Percentiles rank a stretch among this genome's conserved stretches.
phyloP scores from a whole-genome alignment of 768 basidiomycete species.

The Xerocomus potaroensis region DNA sequence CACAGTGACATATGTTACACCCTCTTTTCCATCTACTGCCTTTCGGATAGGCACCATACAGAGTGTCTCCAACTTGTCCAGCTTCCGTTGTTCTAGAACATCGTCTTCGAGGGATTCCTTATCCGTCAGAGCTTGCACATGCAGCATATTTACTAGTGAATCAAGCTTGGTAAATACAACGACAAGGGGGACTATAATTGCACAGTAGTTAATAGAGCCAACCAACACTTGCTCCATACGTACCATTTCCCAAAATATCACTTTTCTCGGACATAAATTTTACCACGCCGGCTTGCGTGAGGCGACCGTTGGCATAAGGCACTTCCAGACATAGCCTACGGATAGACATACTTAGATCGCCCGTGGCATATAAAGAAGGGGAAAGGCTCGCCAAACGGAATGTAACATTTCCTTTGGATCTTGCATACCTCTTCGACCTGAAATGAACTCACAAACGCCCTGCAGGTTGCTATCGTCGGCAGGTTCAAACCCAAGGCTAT shows the following conservation, averaged over 20 bases:
- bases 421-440: not conserved
- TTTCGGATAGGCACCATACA: not conserved
- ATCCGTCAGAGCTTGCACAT: not conserved
- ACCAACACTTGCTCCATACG: not conserved
- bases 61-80: not conserved
- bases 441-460: not conserved
- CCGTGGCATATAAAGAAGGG: not conserved
- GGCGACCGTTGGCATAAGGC: not conserved
- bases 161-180: conserved; percentile 9
- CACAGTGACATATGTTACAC: not conserved
- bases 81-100: not conserved
- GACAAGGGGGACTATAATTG: conserved; percentile 2
- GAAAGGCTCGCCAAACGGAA: not conserved
- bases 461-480: not conserved
- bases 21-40: not conserved
- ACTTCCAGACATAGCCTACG: not conserved
- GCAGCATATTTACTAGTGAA: not conserved
- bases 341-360: not conserved
- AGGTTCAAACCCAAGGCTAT: not conserved
- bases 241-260: conserved; percentile 5
- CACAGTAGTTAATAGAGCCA: not conserved
- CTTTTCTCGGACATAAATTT: not conserved
- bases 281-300: not conserved
- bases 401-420: not conserved
- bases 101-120: not conserved